Base-by-base conservation (phyloP, 1,284 basidiomycete genomes). In the Pseudozyma sp. region DNA sequence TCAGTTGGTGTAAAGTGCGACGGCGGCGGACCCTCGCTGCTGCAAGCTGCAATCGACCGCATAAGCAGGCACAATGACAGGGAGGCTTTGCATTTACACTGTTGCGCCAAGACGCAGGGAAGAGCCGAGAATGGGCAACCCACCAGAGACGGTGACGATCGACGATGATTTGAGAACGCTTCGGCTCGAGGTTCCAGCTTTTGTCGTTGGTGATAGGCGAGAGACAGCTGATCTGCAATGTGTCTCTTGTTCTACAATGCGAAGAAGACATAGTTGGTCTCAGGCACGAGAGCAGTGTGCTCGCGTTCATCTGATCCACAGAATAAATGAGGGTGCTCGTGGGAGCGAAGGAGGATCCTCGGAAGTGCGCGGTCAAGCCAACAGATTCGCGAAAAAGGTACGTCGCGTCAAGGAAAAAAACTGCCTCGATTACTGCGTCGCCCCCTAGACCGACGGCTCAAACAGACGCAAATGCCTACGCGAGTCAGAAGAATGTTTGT, bases 221-320 rank as follows among this genome's bases (percentile, higher is more conserved):
- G 54, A 52, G 39, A 52, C 54, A 57, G 62, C 33, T 57, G 62
- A 57, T 64, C 62, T 64, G 54, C 62, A 39, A 64, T 19, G 47
- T 43, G 50, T 52, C 34, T 59, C 50, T 16, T 14, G 24, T 37
- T 14, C 14, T 2, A 34, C 31, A 39, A 14, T 16, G 48, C 35
- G 33, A 55, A 42, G 49, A 42, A 14, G 13, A 6, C 2, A 1
- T 16, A 2, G n/a, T 16, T 13, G n/a, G 24, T 24, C 16, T 16
- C 11, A 16, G 16, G 40, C 40, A 42, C 11, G 11, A 16, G 40
- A 42, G 10, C 40, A 9, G 40, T 42, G 40, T 37, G 8, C 10
- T 51, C 39, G 14, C 13, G 30, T 31, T 16, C 31, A 9, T 59
- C 48, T 8, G 14, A 14, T 14, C 10, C 35, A 37, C 2, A 14